Evolutionary conservation across 371 early-diverging fungal species (phyloP), one percentile per base, ranked within the genome.

Genomic region (Mucor circinelloides): DNA sequence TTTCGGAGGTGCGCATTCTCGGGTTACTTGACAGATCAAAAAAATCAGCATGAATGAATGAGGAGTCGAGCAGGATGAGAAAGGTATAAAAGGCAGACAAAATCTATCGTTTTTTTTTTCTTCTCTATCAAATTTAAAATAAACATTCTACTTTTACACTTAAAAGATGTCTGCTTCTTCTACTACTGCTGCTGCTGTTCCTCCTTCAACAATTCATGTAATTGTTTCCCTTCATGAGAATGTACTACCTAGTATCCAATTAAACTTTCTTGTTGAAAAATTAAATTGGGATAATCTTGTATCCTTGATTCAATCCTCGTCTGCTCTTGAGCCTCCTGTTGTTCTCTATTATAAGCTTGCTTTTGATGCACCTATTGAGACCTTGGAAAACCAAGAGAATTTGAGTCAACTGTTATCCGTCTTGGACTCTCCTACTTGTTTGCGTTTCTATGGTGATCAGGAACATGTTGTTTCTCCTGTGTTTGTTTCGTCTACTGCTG

Each of bases 261-360:
- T 64, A 19, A 40, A 62, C 23, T 58, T 68, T 46, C 28, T 58
- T 44, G n/a, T 23, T 63, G 68, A 68, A 30, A 68, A 63, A 31
- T 38, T 68, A 5, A 63, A 54, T 32, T 68, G 68, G 68, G 56
- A 34, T 40, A 60, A 31, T 17, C 64, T 69, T 46, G 57, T 46
- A 27, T 34, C 55, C 31, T 23, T 64, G 10, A 60, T 69, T 40
- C 54, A 69, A 25, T 54, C 52, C 1, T 60, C 60, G 19, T 30
- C 60, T 30, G 23, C 27, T 60, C 23, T 52, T 60, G 44, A 38
- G 10, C n/a, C 44, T 7, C 64, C 69, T 58, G 31, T 68, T 28
- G 52, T 58, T 23, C 63, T 68, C 32, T 63, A 68, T 21, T 68
- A 63, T 48, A 64, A 40, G 34, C 23, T 46, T 25, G 9, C 25